Conservation (phyloP, 2,329 filamentous ascomycete genomes). For the Coniella lustricola region DNA sequence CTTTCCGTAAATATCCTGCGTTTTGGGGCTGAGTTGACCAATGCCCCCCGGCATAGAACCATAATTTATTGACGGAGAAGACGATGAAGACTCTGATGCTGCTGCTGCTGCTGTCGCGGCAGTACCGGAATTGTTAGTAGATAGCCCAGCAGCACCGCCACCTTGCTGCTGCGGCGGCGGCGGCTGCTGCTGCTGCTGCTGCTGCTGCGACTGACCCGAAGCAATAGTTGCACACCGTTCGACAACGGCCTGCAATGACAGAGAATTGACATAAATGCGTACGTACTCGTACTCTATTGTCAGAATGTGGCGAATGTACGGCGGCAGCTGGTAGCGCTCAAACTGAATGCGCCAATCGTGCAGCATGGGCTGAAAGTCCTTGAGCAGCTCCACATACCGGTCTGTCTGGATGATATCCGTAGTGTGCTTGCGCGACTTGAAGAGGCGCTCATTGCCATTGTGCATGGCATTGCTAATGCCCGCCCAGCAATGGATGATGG, state of each 20-base stretch:
- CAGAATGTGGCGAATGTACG: constrained; percentile 66
- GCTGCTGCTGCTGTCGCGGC: too few species aligned
- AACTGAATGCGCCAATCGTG: constrained; percentile 75
- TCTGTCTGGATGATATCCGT: constrained; percentile 83
- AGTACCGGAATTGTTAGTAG: too few species aligned
- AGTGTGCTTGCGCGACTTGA: constrained; percentile 79
- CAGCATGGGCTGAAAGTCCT: constrained; percentile 73
- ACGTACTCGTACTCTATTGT: constrained; percentile 95
- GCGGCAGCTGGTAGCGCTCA: constrained; percentile 64
- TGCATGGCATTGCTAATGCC: constrained; percentile 92
- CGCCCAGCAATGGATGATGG: constrained; percentile 82
- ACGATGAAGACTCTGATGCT: too few species aligned
- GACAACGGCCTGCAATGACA: constrained; percentile 89
- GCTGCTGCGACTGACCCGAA: constrained; percentile 31
- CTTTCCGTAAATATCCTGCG: constrained; percentile 58
- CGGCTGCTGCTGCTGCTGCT: constrained; percentile 23
- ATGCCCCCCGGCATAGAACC: too few species aligned
- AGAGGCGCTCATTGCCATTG: constrained; percentile 79
- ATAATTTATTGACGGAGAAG: too few species aligned
- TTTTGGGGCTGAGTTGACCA: constrained; percentile 51
- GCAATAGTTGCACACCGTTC: constrained; percentile 81
- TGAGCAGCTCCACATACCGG: constrained; percentile 72
- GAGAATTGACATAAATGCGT: constrained; percentile 87
- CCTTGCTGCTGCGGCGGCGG: constrained; percentile 19
- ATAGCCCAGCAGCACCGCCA: constrained; percentile 12